Percentiles rank a stretch among this genome's conserved stretches.
phyloP scores from a whole-genome alignment of 2,329 filamentous ascomycete genomes.

The Periconia digitata region DNA sequence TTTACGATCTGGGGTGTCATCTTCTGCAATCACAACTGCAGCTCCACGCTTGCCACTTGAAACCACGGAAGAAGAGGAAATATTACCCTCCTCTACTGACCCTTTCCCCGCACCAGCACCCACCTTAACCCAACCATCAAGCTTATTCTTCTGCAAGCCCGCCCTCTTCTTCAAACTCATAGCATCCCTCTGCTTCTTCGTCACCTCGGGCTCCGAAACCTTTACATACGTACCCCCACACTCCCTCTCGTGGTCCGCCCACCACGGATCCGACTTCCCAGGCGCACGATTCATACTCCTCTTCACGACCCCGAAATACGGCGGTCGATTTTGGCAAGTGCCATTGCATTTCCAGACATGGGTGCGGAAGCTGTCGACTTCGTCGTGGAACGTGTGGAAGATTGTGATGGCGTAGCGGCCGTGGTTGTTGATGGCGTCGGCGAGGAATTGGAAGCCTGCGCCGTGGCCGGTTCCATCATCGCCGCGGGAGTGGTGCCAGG shows the following conservation, averaged over 20 bases:
- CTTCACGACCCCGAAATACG: slow-evolving; percentile 50
- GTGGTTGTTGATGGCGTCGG: slow-evolving; percentile 49
- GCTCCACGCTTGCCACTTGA: slow-evolving; percentile 12
- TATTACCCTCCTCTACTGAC: slow-evolving; percentile 13
- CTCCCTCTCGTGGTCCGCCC: slow-evolving; percentile 41
- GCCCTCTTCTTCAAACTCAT: slow-evolving; percentile 45
- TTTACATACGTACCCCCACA: slow-evolving; percentile 48
- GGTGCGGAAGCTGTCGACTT: slow-evolving; percentile 49
- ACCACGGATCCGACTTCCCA: slow-evolving; percentile 47
- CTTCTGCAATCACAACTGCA: slow-evolving; percentile 5
- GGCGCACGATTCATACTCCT: slow-evolving; percentile 50
- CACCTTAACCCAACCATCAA: slow-evolving; percentile 44
- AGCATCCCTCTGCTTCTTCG: slow-evolving; percentile 44
- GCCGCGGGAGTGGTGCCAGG: slow-evolving; percentile 45
- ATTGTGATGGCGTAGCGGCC: slow-evolving; percentile 45
- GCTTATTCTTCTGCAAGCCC: slow-evolving; percentile 48
- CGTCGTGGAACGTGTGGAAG: slow-evolving; percentile 50
- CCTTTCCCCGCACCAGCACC: slow-evolving; percentile 13
- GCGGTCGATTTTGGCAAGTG: slow-evolving; percentile 40
- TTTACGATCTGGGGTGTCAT: slow-evolving; percentile 21
- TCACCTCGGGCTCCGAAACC: slow-evolving; percentile 45
- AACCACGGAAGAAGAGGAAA: slow-evolving; percentile 1
- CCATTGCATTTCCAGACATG: slow-evolving; percentile 51
- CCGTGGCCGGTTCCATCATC: slow-evolving; percentile 49
- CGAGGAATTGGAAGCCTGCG: slow-evolving; percentile 45